Percentiles rank a stretch among this genome's conserved stretches.
phyloP scores from a whole-genome alignment of 345 rosid species.

The Eucalyptus camaldulensis region DNA sequence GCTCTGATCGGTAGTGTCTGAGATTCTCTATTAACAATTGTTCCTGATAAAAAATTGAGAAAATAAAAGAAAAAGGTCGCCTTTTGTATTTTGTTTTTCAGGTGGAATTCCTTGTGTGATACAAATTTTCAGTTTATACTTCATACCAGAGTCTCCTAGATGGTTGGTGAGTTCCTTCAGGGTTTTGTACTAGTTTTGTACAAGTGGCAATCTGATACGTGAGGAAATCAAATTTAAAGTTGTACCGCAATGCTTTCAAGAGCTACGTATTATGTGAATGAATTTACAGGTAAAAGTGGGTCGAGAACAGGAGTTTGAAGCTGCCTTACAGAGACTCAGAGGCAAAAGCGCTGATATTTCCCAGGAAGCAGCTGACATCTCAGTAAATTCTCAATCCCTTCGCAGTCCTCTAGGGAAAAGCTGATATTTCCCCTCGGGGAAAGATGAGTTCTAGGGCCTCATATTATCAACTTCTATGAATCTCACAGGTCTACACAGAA shows the following conservation, averaged over 20 bases:
- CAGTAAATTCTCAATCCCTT: constrained; percentile 3
- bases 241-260: neutral
- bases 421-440: neutral
- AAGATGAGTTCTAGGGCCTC: neutral
- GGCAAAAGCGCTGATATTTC: constrained; percentile 30
- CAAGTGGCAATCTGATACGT: neutral
- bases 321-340: constrained; percentile 24
- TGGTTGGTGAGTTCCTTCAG: constrained; percentile 10
- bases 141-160: constrained; percentile 25
- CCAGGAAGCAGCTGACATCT: constrained; percentile 36
- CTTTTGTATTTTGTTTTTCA: neutral
- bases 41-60: neutral
- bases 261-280: neutral
- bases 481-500: constrained; percentile 23
- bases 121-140: constrained; percentile 7
- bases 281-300: constrained; percentile 18
- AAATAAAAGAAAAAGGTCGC: neutral
- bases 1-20: constrained; percentile 1
- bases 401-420: neutral
- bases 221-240: neutral
- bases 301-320: constrained; percentile 21
- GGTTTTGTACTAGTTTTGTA: neutral
- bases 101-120: constrained; percentile 1
- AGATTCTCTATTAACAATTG: neutral
- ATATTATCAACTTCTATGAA: neutral